Evolutionary conservation across 208 protist genomes (phyloP).

Genomic region (Wallacemonas rigidus): DNA sequence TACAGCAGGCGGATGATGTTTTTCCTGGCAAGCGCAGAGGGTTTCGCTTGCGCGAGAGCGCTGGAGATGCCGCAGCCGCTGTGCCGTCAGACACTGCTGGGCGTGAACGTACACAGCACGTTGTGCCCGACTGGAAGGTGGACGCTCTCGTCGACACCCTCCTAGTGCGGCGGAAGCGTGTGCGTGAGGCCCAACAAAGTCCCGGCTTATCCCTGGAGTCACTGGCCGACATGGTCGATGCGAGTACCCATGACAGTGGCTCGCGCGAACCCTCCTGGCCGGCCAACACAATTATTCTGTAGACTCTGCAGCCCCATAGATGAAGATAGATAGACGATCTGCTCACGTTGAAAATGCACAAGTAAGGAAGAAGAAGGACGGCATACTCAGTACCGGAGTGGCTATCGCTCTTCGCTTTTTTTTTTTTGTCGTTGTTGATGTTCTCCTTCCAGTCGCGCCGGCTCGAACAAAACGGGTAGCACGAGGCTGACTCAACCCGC

Average conservation of each 20-base stretch:
- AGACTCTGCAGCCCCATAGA: neutral
- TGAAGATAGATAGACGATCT: neutral
- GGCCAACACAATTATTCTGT: conserved; percentile 5
- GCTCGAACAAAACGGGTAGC: too few species aligned
- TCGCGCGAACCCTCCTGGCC: neutral
- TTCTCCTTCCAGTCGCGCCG: too few species aligned
- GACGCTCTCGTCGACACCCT: neutral
- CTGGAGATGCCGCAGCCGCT: neutral
- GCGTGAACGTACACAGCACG: neutral
- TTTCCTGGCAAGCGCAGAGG: neutral
- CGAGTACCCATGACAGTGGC: neutral
- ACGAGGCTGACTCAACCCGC: too few species aligned
- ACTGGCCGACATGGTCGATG: conserved; percentile 5
- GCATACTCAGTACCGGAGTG: too few species aligned
- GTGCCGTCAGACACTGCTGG: neutral
- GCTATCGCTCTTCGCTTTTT: too few species aligned
- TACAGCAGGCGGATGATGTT: neutral
- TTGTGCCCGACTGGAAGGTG: conserved; percentile 1
- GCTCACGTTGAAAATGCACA: neutral
- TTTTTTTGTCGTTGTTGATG: too few species aligned
- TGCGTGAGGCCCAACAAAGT: neutral
- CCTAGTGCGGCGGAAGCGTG: neutral
- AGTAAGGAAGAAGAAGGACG: neutral
- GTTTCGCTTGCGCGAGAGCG: conserved; percentile 5
- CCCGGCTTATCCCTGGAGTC: conserved; percentile 2